Base-by-base conservation (phyloP, 192 early-diverging fungal species). In the Phycomyces nitens region DNA sequence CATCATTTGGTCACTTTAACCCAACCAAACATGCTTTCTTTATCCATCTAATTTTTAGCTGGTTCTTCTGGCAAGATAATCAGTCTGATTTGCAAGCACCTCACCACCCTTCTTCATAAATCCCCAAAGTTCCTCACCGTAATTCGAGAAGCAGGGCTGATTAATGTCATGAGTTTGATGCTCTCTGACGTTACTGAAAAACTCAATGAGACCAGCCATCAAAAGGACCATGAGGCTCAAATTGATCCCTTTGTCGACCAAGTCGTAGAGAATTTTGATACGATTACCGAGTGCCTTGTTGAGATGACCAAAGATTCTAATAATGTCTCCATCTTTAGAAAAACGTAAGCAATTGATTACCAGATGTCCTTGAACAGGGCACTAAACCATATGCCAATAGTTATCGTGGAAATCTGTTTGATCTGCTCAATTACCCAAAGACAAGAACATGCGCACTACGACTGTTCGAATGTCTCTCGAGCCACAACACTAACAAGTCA, bases 81-180 rank as follows among this genome's bases (percentile, higher is more conserved):
- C 23, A 61, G 69, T 12, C 60, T 82, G 22, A 76, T 82, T 3
- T 79, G 76, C 53, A 62, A 76, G 8, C 71, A 72, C 16, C 74
- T 84, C 29, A 65, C 70, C 5, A 68, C 53, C 26, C 53, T 86
- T 1, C 58, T 88, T 8, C 70, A 72, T 39, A 68, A 65, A 11
- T 80, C 85, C 10, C 53, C 68, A 18, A 74, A 75, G 42, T 82
- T 85, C 44, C 70, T 82, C 44, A 77, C 73, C 52, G 83, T 81
- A 0, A 72, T 85, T 50, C 79, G 80, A 8, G 85, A 88, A 53
- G 76, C 87, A 12, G 86, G 86, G 11, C 49, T 88, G 16, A 66
- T 88, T 16, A 83, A 85, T 66, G 73, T 85, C 57, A 78, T 85
- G 49, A 77, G 77, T 26, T 78, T 73, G 11, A 73, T 83, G 44